These are phyloP conservation scores for Lipomyces oligophaga DNA, from an alignment of 805 yeast species.

Conservation along the genomic window DNA sequence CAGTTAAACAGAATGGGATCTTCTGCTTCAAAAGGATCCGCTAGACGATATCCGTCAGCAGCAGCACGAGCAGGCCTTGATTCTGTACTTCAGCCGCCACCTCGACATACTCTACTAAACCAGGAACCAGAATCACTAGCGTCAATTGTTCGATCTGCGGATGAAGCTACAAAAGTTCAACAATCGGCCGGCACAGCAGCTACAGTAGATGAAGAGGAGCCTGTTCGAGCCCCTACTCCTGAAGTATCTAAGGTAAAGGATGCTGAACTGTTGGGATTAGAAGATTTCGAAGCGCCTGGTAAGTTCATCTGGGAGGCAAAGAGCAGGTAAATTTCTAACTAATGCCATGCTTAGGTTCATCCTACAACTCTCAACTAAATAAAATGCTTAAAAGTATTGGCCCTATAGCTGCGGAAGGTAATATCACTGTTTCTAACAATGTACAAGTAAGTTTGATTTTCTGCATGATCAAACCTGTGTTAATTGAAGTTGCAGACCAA, in stretches of 20 bases:
- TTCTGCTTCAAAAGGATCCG: constrained; percentile 11
- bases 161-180: constrained; percentile 2
- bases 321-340: no score
- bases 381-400: constrained; percentile 18
- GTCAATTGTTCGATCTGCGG: constrained; percentile 4
- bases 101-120: background rate
- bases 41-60: constrained; percentile 22
- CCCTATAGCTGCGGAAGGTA: constrained; percentile 12
- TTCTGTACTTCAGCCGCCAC: constrained; percentile 3
- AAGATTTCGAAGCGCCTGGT: constrained; percentile 12
- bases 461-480: no score
- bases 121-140: constrained; percentile 8
- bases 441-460: constrained; percentile 6
- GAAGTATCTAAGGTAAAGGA: background rate
- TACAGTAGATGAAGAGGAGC: background rate
- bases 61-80: constrained; percentile 16
- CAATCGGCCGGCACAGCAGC: constrained; percentile 8
- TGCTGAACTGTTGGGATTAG: constrained; percentile 8
- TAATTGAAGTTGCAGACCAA: constrained; percentile 5
- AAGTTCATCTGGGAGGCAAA: no score
- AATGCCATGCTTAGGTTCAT: no score
- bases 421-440: constrained; percentile 6
- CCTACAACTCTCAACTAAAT: constrained; percentile 9
- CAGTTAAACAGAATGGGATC: constrained; percentile 20
- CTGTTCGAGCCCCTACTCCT: background rate